Evolutionary conservation across 2,329 filamentous ascomycete genomes (phyloP), one percentile per base, ranked within the genome.

Genomic region (Aspergillus persii): DNA sequence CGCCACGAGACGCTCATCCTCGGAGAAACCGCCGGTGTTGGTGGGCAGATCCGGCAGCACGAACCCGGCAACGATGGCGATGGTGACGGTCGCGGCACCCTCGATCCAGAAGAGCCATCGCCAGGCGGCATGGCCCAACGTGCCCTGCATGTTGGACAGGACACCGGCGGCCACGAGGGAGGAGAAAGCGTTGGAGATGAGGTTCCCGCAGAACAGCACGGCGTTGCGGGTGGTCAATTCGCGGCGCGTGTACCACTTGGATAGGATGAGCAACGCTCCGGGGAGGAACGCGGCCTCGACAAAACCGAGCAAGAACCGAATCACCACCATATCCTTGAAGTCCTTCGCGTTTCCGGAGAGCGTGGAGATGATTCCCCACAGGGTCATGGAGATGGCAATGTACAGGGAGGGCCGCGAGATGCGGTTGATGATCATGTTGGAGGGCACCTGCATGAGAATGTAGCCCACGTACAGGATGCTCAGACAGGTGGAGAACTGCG

Each of bases 351-450:
- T 74, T 6, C 84, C 86, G 0, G 81, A 84, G 9, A 84, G 73
- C 0, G 83, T 86, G 3, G 84, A 87, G 56, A 88, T 79, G 11
- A 86, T 67, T 50, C 86, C 86, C 86, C 86, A 88, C 9, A 86
- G 62, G 1, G 77, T 73, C 79, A 81, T 81, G 47, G 75, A 76
- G 7, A 79, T 73, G 0, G 78, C 77, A 3, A 77, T 76, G n/a
- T 71, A 71, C n/a, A 75, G 74, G 66, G 77, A 81, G 1, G 72
- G 75, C 18, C 80, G 69, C 70, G 78, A 77, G 59, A 77, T 77
- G 5, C 74, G 76, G 31, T 79, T 79, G 54, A 82, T 72, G 55
- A 79, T 74, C 30, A 82, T 67, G 61, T 81, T 81, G 23, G 77
- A 79, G 0, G 79, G 80, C 0, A 81, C 71, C 57, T 81, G 79